A percentile compares a stretch with the other conserved stretches of the same genome.
phyloP scores from a whole-genome alignment of 2,329 filamentous ascomycete genomes.

The Botrytis medusae region DNA sequence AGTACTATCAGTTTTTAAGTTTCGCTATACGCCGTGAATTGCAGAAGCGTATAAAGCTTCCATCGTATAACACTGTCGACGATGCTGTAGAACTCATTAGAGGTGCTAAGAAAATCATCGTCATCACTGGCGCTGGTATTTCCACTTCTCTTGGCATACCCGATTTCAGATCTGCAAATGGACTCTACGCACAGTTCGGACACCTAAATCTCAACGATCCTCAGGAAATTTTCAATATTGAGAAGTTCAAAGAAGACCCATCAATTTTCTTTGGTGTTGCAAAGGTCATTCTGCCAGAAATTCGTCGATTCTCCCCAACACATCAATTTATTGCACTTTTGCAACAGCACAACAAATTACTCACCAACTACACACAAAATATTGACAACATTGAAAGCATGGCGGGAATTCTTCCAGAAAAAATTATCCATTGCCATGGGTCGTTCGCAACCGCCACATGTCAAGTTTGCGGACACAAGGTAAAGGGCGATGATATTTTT shows the following conservation, averaged over 20 bases:
- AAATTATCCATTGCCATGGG: conserved; percentile 93
- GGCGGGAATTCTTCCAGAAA: conserved; percentile 77
- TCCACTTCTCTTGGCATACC: conserved; percentile 96
- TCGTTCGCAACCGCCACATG: conserved; percentile 93
- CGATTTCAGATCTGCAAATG: conserved; percentile 90
- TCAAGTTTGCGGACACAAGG: conserved; percentile 73
- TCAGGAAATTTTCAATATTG: conserved; percentile 93
- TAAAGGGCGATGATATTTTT: conserved; percentile 76
- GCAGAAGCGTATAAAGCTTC: conserved; percentile 75
- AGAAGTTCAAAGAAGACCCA: conserved; percentile 82
- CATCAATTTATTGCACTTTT: conserved; percentile 91
- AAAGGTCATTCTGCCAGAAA: conserved; percentile 81
- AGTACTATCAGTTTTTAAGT: conserved; percentile 72
- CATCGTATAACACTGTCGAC: conserved; percentile 78
- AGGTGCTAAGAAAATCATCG: conserved; percentile 78
- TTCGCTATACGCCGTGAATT: conserved; percentile 79
- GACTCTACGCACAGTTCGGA: conserved; percentile 82
- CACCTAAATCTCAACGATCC: conserved; percentile 76
- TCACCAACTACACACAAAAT: conserved; percentile 98
- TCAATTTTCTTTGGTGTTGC: conserved; percentile 88
- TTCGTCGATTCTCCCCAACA: conserved; percentile 81
- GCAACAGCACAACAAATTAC: conserved; percentile 81
- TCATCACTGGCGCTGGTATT: conserved; percentile 93
- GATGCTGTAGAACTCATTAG: conserved; percentile 79
- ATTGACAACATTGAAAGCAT: conserved; percentile 94